Conservation (phyloP, 495 filamentous ascomycete species). For the Rhypophila decipiens region DNA sequence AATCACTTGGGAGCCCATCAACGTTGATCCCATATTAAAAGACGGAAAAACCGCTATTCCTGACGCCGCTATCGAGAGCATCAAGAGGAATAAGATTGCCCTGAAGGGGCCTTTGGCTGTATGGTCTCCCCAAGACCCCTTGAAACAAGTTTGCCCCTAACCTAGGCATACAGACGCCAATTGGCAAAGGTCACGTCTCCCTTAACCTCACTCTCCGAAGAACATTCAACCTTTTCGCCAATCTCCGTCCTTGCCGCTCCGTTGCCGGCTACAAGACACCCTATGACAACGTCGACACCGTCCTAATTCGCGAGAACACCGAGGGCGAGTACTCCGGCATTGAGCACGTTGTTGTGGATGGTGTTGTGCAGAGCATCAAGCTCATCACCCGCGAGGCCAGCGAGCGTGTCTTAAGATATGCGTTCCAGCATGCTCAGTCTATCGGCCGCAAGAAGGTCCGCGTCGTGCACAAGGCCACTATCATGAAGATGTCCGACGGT, state of each 20-base stretch:
- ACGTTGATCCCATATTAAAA: slow-evolving; percentile 88
- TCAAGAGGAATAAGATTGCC: slow-evolving; percentile 88
- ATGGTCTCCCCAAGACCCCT: slow-evolving; percentile 31
- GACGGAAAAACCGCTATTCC: slow-evolving; percentile 88
- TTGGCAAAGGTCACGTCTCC: slow-evolving; percentile 98
- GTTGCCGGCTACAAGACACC: slow-evolving; percentile 97
- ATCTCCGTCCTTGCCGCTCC: slow-evolving; percentile 93
- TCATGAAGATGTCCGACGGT: slow-evolving; percentile 99
- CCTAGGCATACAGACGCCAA: slow-evolving; percentile 63
- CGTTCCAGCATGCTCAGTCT: slow-evolving; percentile 92
- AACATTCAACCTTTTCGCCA: slow-evolving; percentile 99
- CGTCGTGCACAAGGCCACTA: slow-evolving; percentile 97
- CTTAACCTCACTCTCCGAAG: slow-evolving; percentile 96
- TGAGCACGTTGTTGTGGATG: slow-evolving; percentile 96
- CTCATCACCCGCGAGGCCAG: slow-evolving; percentile 90
- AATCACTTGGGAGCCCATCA: slow-evolving; percentile 93
- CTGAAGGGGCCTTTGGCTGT: slow-evolving; percentile 96
- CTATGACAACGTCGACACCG: slow-evolving; percentile 95
- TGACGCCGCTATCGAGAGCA: slow-evolving; percentile 81
- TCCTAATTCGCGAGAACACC: slow-evolving; percentile 98
- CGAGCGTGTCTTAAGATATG: slow-evolving; percentile 90
- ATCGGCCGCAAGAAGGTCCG: slow-evolving; percentile 93
- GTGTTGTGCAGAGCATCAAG: slow-evolving; percentile 98
- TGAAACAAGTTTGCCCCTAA: not conserved
- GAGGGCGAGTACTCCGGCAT: slow-evolving; percentile 99